A percentile compares a stretch with the other conserved stretches of the same genome.
Conservation (phyloP, 2,329 filamentous ascomycete genomes). For the Arachnomyces sp. region DNA sequence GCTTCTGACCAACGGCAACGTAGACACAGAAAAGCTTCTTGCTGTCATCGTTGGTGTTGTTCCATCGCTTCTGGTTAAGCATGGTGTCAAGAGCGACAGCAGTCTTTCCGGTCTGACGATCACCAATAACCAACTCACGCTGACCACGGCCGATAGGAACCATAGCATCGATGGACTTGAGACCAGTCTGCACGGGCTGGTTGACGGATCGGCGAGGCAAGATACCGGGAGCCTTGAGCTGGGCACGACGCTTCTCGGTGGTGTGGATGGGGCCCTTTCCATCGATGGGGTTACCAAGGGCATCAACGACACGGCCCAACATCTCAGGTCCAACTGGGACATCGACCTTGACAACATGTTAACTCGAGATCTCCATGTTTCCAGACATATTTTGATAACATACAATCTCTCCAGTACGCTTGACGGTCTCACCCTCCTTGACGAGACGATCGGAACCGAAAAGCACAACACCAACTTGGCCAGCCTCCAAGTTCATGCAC, state of each 20-base stretch:
- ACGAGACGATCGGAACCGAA: conserved; percentile 99
- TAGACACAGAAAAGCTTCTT: conserved; percentile 99
- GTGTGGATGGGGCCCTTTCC: conserved; percentile 96
- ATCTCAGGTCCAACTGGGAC: conserved; percentile 87
- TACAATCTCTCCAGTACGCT: conserved; percentile 99
- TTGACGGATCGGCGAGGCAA: conserved; percentile 94
- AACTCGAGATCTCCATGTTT: conserved; percentile 8
- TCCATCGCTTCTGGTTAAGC: conserved; percentile 99
- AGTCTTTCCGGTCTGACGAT: conserved; percentile 99
- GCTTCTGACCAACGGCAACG: conserved; percentile 98
- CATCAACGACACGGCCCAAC: conserved; percentile 96
- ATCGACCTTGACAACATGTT: conserved; percentile 60
- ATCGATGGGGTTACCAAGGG: conserved; percentile 97
- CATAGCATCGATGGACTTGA: conserved; percentile 99
- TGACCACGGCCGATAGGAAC: conserved; percentile 99
- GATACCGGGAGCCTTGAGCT: conserved; percentile 98
- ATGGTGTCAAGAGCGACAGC: conserved; percentile 96
- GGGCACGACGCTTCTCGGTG: conserved; percentile 86
- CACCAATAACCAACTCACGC: conserved; percentile 99
- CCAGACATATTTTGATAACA: conserved; percentile 36
- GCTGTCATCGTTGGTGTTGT: conserved; percentile 72
- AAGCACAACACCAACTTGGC: conserved; percentile 99
- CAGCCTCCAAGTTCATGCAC: conserved; percentile 99
- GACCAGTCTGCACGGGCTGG: conserved; percentile 97
- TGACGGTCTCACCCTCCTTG: conserved; percentile 98